Base-by-base conservation (phyloP, 1,284 basidiomycete genomes). In the Farysia itapuensis region DNA sequence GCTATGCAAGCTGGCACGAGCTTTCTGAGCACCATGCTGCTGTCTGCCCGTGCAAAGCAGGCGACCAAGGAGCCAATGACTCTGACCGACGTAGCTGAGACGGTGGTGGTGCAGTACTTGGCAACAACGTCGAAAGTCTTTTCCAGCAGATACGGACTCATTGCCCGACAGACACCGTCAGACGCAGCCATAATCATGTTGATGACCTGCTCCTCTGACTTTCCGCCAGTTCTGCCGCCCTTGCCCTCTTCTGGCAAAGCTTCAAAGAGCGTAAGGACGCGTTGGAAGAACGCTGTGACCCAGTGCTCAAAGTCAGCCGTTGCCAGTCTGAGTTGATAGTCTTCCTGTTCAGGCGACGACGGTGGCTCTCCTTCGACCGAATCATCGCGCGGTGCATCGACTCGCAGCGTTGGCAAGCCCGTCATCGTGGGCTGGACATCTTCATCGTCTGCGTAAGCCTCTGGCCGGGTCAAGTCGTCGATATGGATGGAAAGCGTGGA, bases 161-260 rank as follows among this genome's bases (percentile, higher is more conserved):
- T 82, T 66, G 94, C 89, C 19, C 88, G 81, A 75, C 90, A 93
- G 60, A 96, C 84, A 25, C 88, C 84, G 63, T 93, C 90, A 64
- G 88, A 80, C 79, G 89, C 88, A 63, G 83, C 83, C 43, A 89
- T 88, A 74, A 93, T 82, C 21, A 88, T 85, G 67, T 86, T 88
- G 47, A 92, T 82, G 37, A 92, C 86, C 36, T 79, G 82, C 65
- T 94, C 89, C 79, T 93, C 90, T 69, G 85, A 82, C 78, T 90
- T 90, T 24, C 90, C 90, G 26, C 90, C 90, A 1, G 86, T 88
- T 8, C 82, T 86, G 61, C 89, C 77, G 34, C 69, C 68, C 58
- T 77, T 77, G 63, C 90, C 89, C 78, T 93, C 92, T 72, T 98
- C 93, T 0, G 95, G 94, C 5, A 98, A 81, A 70, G 94, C 90